These are phyloP conservation scores for Penicillium subrubescens DNA, from an alignment of 495 filamentous ascomycete genomes.

Conservation along the genomic window DNA sequence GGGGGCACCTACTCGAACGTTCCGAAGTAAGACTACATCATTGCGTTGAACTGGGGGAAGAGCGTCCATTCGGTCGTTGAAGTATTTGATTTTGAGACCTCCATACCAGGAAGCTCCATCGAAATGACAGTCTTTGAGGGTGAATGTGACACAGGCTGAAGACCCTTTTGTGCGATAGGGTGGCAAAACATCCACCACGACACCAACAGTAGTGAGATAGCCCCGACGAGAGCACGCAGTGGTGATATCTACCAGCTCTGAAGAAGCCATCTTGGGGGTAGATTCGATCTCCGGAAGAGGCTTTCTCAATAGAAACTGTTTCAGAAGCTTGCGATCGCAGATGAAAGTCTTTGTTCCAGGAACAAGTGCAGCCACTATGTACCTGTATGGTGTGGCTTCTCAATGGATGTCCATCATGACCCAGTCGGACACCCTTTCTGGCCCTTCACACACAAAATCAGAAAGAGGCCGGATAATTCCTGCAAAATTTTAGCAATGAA, in stretches of 20 bases:
- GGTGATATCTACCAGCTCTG: slow-evolving; percentile 36
- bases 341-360: not conserved
- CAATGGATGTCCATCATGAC: slow-evolving; percentile 10
- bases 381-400: not conserved
- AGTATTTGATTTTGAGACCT: slow-evolving; percentile 54
- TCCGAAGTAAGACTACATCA: slow-evolving; percentile 52
- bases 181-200: slow-evolving; percentile 48
- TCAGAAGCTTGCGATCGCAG: not conserved
- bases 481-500: not conserved
- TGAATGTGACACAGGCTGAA: slow-evolving; percentile 49
- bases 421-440: not conserved
- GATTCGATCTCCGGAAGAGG: not conserved
- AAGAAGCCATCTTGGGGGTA: slow-evolving; percentile 22
- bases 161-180: slow-evolving; percentile 32
- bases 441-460: not conserved
- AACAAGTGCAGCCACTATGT: not conserved
- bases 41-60: slow-evolving; percentile 43
- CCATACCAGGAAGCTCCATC: slow-evolving; percentile 34
- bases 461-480: not conserved
- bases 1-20: slow-evolving; percentile 37
- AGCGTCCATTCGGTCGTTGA: slow-evolving; percentile 38
- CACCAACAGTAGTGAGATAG: slow-evolving; percentile 46
- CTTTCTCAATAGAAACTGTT: not conserved
- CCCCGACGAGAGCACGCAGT: slow-evolving; percentile 35
- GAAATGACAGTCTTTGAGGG: slow-evolving; percentile 47